These are phyloP conservation scores for Gossypium turneri DNA, from an alignment of 345 rosid genomes.

Conservation along the genomic window DNA sequence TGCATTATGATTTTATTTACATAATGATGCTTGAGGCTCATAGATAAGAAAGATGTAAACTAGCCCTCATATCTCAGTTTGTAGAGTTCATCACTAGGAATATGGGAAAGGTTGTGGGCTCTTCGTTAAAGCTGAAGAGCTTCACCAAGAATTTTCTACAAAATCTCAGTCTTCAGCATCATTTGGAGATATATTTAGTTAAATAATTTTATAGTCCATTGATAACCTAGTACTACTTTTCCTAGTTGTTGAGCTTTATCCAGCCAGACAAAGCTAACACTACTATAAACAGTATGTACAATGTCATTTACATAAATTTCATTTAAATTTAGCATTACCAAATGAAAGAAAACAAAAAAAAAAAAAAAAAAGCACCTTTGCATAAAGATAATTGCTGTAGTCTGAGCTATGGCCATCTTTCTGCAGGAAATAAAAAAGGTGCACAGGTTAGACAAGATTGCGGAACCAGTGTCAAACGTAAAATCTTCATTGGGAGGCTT, in stretches of 20 bases:
- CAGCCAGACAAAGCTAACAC: not conserved
- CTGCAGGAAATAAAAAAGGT: slow-evolving; percentile 42
- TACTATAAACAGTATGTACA: not conserved
- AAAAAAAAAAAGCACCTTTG: slow-evolving; percentile 54
- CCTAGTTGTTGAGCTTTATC: not conserved
- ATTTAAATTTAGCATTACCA: not conserved
- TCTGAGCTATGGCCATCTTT: slow-evolving; percentile 84
- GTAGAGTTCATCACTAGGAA: slow-evolving; percentile 9
- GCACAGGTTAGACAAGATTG: slow-evolving; percentile 19
- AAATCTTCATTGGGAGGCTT: not conserved
- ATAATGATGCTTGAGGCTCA: not conserved
- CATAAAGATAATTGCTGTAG: slow-evolving; percentile 77
- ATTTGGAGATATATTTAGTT: not conserved
- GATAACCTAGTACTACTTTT: not conserved
- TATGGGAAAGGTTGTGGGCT: not conserved
- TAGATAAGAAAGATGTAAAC: not conserved
- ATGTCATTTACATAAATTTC: not conserved
- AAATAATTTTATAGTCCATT: not conserved
- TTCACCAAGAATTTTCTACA: not conserved
- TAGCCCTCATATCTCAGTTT: not conserved
- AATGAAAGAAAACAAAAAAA: not conserved
- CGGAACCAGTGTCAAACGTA: not conserved
- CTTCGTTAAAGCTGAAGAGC: not conserved
- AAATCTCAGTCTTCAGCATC: not conserved
- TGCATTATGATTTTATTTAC: not conserved